These are phyloP conservation scores for Helianthus annuus DNA, from an alignment of 129 eudicot species.

Conservation along the genomic window DNA sequence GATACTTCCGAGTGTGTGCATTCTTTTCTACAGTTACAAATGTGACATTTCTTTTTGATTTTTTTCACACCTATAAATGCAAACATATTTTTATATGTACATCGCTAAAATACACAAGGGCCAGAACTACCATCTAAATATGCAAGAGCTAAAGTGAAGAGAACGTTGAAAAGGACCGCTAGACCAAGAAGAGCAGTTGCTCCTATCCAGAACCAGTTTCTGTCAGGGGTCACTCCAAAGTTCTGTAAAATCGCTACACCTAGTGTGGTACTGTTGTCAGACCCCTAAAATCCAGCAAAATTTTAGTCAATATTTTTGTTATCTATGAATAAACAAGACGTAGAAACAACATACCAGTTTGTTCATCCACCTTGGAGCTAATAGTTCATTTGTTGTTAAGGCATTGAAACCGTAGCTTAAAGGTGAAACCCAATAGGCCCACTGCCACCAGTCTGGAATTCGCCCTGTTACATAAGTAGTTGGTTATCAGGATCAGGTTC, in stretches of 20 bases:
- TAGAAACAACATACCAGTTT: constrained; percentile 42
- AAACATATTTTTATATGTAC: background rate
- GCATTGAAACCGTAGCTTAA: constrained; percentile 63
- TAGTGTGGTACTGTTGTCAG: constrained; percentile 48
- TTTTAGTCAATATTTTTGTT: background rate
- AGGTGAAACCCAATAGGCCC: constrained; percentile 74
- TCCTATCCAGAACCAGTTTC: constrained; percentile 62
- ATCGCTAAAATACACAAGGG: background rate
- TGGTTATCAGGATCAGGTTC: background rate
- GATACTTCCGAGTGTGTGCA: too few relatives aligned
- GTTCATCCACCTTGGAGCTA: constrained; percentile 67
- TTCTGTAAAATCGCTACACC: constrained; percentile 54
- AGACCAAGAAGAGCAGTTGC: constrained; percentile 56
- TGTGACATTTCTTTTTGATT: too few relatives aligned
- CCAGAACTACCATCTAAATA: constrained; percentile 43
- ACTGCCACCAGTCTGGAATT: constrained; percentile 55
- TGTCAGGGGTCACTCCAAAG: constrained; percentile 43
- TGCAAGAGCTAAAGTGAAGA: constrained; percentile 49
- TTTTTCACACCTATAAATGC: too few relatives aligned
- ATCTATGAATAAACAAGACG: background rate
- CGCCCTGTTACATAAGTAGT: constrained; percentile 37
- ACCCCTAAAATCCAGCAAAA: constrained; percentile 35
- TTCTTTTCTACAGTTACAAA: too few relatives aligned
- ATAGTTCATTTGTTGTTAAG: constrained; percentile 53
- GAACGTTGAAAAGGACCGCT: constrained; percentile 41